A percentile compares a stretch with the other conserved stretches of the same genome.
Conservation (phyloP, 495 filamentous ascomycete genomes). For the Viridothelium virens region DNA sequence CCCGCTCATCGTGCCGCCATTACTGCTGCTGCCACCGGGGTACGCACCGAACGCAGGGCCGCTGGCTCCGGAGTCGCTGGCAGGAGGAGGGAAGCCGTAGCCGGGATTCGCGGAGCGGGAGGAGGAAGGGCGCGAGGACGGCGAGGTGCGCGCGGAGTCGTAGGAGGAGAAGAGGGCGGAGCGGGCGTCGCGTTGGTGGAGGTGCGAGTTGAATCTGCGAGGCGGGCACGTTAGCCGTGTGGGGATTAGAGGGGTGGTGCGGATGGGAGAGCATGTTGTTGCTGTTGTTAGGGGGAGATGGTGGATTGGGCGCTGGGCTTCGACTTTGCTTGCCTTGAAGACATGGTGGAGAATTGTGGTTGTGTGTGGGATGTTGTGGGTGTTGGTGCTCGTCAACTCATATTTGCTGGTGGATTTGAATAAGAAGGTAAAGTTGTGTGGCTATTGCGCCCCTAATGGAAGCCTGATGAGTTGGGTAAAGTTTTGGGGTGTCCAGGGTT, state of each 20-base stretch:
- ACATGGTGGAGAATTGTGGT: not conserved
- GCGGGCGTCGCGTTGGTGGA: constrained; percentile 70
- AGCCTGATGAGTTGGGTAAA: not conserved
- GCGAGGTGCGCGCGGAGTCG: constrained; percentile 25
- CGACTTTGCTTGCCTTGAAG: not conserved
- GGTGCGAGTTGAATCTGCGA: not conserved
- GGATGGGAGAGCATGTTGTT: not conserved
- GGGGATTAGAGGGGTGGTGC: not conserved
- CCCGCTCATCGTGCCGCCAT: constrained; percentile 21
- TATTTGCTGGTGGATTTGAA: not conserved
- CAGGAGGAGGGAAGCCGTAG: constrained; percentile 36
- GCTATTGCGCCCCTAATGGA: not conserved
- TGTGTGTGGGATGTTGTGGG: not conserved
- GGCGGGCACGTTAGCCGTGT: not conserved
- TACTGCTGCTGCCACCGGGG: constrained; percentile 41
- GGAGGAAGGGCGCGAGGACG: constrained; percentile 25
- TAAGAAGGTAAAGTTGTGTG: not conserved
- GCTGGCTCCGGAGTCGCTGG: constrained; percentile 6
- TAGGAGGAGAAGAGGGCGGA: constrained; percentile 84
- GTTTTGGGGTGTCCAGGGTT: not conserved
- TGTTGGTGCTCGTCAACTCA: not conserved
- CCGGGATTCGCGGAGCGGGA: constrained; percentile 34
- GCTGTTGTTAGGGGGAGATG: too few species aligned
- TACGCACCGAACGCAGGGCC: constrained; percentile 35
- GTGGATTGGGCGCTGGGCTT: too few species aligned